phyloP scores from a whole-genome alignment of 2,329 filamentous ascomycete genomes.

The Nothomitra cinnamomea region DNA sequence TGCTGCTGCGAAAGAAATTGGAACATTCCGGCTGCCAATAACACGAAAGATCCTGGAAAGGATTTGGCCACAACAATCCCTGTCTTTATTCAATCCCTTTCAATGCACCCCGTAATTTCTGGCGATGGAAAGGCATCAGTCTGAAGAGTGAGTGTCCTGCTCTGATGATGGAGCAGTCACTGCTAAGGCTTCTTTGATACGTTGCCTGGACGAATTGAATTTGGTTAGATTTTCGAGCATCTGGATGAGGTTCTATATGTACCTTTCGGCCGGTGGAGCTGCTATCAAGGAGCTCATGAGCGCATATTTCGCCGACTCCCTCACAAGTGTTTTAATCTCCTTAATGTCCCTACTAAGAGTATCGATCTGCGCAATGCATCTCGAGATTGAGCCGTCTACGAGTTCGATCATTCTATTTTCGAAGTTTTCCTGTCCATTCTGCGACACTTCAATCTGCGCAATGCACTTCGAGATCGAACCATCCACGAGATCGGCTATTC shows the following conservation, averaged over 20 bases:
- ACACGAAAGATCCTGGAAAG: neutral
- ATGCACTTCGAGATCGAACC: slow-evolving; percentile 1
- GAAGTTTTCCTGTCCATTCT: neutral
- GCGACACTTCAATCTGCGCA: neutral
- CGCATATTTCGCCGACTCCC: slow-evolving; percentile 2
- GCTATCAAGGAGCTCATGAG: slow-evolving; percentile 4
- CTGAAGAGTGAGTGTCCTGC: neutral
- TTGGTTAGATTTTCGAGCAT: neutral
- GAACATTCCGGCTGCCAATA: neutral
- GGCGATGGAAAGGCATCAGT: neutral
- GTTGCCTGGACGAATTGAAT: neutral
- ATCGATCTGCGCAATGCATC: neutral
- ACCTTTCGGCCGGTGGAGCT: neutral
- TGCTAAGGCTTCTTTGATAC: slow-evolving; percentile 2
- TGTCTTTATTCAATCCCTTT: neutral
- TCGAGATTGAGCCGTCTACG: neutral
- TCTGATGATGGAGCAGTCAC: neutral
- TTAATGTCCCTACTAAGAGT: neutral
- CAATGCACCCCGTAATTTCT: neutral
- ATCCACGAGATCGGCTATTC: neutral
- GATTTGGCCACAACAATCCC: neutral
- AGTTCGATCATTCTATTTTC: neutral
- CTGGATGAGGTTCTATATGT: neutral
- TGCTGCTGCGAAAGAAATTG: neutral
- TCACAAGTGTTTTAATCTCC: slow-evolving; percentile 3